Evolutionary conservation across 495 filamentous ascomycete species (phyloP).

Genomic region (Penicillium herquei): DNA sequence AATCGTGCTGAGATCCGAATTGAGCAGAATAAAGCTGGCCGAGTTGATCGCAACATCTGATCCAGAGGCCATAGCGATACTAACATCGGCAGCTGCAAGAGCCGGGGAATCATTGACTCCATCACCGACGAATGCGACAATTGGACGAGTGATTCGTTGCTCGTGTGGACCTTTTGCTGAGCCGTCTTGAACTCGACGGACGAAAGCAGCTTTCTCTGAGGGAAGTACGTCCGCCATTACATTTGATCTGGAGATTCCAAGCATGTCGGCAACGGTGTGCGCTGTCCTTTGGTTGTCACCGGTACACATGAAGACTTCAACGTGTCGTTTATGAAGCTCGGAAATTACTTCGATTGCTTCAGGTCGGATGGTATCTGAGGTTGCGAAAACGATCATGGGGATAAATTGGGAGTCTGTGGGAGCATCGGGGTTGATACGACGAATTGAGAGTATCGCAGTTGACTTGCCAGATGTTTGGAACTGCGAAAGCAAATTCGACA

Average conservation of each 20-base stretch:
- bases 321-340: slow-evolving; percentile 60
- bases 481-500: slow-evolving; percentile 48
- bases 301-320: slow-evolving; percentile 87
- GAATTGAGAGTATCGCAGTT: slow-evolving; percentile 64
- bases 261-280: slow-evolving; percentile 63
- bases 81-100: slow-evolving; percentile 74
- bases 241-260: slow-evolving; percentile 71
- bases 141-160: slow-evolving; percentile 21
- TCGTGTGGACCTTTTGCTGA: slow-evolving; percentile 5
- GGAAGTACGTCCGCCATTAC: slow-evolving; percentile 89
- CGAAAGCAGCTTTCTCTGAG: slow-evolving; percentile 80
- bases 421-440: slow-evolving; percentile 18
- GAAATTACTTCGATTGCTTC: slow-evolving; percentile 67
- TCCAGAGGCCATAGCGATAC: slow-evolving; percentile 80
- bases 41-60: slow-evolving; percentile 82
- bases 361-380: slow-evolving; percentile 72
- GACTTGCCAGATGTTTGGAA: slow-evolving; percentile 76
- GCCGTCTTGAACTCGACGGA: slow-evolving; percentile 68
- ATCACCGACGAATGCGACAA: slow-evolving; percentile 72
- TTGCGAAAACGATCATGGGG: slow-evolving; percentile 66
- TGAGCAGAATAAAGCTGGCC: slow-evolving; percentile 82
- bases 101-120: slow-evolving; percentile 90
- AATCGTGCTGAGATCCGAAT: slow-evolving; percentile 65
- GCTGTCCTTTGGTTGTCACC: slow-evolving; percentile 67
- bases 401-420: slow-evolving; percentile 44